Evolutionary conservation across 208 protist species (phyloP).

Genomic region (Trypanosoma rangeli): DNA sequence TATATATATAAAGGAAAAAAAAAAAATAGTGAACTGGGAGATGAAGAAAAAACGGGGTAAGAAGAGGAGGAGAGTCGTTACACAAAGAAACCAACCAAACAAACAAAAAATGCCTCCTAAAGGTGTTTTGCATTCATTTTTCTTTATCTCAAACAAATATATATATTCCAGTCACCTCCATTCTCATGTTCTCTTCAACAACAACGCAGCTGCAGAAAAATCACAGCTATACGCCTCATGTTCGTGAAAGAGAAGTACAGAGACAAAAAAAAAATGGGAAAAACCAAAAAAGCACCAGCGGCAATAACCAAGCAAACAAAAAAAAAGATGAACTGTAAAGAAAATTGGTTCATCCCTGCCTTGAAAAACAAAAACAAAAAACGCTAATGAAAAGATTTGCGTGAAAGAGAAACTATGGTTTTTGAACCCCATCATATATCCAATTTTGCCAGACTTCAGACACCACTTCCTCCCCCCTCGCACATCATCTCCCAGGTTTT

Average conservation of each 20-base stretch:
- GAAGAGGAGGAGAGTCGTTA: not conserved
- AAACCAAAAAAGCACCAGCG: too few species aligned
- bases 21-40: slow-evolving; percentile 11
- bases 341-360: too few species aligned
- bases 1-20: not conserved
- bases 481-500: not conserved
- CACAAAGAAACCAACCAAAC: not conserved
- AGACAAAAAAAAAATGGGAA: too few species aligned
- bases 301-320: too few species aligned
- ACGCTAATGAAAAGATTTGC: not conserved
- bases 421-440: not conserved
- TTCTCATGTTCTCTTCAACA: not conserved
- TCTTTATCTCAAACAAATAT: slow-evolving; percentile 6
- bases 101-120: not conserved
- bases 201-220: not conserved
- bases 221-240: not conserved
- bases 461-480: not conserved
- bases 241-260: too few species aligned
- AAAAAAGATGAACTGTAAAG: too few species aligned
- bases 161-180: not conserved
- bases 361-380: not conserved
- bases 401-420: not conserved
- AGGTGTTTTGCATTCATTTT: not conserved
- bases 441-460: not conserved
- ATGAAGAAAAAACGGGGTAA: not conserved